phyloP scores from a whole-genome alignment of 106 monocot genomes.

The Acorus gramineus region DNA sequence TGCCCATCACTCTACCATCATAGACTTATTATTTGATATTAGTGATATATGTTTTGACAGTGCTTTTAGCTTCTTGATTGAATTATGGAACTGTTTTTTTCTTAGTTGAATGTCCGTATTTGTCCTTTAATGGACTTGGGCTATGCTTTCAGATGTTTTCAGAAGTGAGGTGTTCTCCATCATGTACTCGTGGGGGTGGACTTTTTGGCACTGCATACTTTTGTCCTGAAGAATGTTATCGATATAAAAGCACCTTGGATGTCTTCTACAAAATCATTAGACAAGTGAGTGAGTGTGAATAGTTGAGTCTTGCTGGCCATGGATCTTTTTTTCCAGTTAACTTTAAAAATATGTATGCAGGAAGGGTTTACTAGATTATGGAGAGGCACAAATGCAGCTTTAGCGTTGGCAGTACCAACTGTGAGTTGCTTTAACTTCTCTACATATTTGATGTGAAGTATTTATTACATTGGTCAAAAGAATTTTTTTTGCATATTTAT shows the following conservation, averaged over 20 bases:
- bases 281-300: conserved; percentile 37
- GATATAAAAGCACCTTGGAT: conserved; percentile 92
- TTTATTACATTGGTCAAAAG: background rate
- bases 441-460: background rate
- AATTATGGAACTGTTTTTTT: too few species aligned
- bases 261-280: conserved; percentile 83
- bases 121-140: too few species aligned
- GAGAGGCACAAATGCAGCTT: conserved; percentile 81
- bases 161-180: conserved; percentile 83
- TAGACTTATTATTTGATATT: background rate
- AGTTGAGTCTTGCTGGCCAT: background rate
- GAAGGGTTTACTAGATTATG: conserved; percentile 79
- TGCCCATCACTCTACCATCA: background rate
- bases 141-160: conserved; percentile 45
- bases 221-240: conserved; percentile 90
- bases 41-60: background rate
- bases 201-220: conserved; percentile 60
- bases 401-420: conserved; percentile 77
- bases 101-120: too few species aligned
- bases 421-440: conserved; percentile 23
- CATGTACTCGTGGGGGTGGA: conserved; percentile 52
- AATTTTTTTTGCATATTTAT: background rate
- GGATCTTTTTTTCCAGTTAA: too few species aligned
- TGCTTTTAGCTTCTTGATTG: background rate
- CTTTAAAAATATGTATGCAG: conserved; percentile 22